These are phyloP conservation scores for Oldenlandia corymbosa DNA, from an alignment of 257 asterid species.

Conservation along the genomic window DNA sequence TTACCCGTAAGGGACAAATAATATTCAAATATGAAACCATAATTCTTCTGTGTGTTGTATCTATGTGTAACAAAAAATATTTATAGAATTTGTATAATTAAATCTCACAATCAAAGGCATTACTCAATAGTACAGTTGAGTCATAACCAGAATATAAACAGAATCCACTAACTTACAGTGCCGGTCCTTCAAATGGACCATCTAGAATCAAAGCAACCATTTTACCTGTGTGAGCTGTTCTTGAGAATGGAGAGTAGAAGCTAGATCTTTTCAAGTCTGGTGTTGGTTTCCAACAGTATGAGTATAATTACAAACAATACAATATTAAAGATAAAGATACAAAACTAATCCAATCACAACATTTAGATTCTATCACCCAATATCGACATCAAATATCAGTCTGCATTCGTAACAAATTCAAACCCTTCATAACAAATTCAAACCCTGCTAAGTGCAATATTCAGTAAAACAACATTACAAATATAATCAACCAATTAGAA, in stretches of 20 bases:
- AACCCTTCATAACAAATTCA: too few relatives aligned
- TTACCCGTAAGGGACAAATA: neutral
- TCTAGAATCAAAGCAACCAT: conserved; percentile 62
- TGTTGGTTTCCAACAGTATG: conserved; percentile 47
- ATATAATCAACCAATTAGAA: too few relatives aligned
- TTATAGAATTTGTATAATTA: conserved; percentile 7
- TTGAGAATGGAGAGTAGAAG: conserved; percentile 94
- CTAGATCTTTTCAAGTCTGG: conserved; percentile 51
- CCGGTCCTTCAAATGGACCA: conserved; percentile 68
- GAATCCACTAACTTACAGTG: conserved; percentile 54
- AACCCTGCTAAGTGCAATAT: too few relatives aligned
- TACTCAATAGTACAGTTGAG: conserved; percentile 8
- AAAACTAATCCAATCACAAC: too few relatives aligned
- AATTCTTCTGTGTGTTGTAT: neutral
- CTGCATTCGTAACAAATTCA: neutral
- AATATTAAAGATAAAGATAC: neutral
- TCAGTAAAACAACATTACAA: too few relatives aligned
- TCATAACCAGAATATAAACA: conserved; percentile 5
- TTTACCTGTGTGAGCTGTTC: conserved; percentile 82
- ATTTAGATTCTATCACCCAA: too few relatives aligned
- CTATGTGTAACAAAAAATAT: neutral
- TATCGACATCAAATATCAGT: neutral
- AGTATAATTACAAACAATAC: conserved; percentile 16
- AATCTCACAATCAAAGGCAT: conserved; percentile 6
- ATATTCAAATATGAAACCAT: neutral